Evolutionary conservation across 495 filamentous ascomycete species (phyloP).

Genomic region (Neurospora sp.): DNA sequence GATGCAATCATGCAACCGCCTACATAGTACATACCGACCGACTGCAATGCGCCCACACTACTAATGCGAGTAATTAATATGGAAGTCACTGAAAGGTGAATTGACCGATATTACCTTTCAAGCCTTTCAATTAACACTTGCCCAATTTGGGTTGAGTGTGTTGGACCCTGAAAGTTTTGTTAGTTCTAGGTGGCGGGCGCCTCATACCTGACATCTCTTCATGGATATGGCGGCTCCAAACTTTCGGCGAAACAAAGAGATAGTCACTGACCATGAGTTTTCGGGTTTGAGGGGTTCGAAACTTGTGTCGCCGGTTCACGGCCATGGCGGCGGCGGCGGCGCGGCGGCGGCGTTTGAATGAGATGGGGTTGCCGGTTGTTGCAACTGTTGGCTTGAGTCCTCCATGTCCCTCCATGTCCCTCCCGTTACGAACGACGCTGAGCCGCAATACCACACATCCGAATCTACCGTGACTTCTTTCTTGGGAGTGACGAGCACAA

Average conservation of each 20-base stretch:
- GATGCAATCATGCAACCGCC: not conserved
- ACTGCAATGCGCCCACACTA: not conserved
- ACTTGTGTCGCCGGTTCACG: not conserved
- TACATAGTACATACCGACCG: not conserved
- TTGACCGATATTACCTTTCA: not conserved
- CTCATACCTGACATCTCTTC: not conserved
- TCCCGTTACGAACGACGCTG: not conserved
- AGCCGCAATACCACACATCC: not conserved
- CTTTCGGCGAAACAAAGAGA: not conserved
- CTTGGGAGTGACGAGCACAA: not conserved
- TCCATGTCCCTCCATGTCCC: not conserved
- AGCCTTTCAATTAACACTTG: not conserved
- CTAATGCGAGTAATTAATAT: not conserved
- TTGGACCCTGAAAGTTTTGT: not conserved
- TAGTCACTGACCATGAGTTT: not conserved
- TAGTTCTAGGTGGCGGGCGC: not conserved
- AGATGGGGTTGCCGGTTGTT: not conserved
- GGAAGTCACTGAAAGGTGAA: not conserved
- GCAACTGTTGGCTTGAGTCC: not conserved
- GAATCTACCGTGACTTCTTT: not conserved
- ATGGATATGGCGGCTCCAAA: not conserved
- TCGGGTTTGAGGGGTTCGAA: too few relatives aligned
- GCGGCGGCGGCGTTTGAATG: not conserved
- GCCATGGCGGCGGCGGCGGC: not conserved
- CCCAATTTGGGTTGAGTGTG: not conserved